A percentile compares a stretch with the other conserved stretches of the same genome.
Evolutionary conservation across 1,139 yeast species (phyloP).

Genomic region (Citeromyces hawaiiensis): DNA sequence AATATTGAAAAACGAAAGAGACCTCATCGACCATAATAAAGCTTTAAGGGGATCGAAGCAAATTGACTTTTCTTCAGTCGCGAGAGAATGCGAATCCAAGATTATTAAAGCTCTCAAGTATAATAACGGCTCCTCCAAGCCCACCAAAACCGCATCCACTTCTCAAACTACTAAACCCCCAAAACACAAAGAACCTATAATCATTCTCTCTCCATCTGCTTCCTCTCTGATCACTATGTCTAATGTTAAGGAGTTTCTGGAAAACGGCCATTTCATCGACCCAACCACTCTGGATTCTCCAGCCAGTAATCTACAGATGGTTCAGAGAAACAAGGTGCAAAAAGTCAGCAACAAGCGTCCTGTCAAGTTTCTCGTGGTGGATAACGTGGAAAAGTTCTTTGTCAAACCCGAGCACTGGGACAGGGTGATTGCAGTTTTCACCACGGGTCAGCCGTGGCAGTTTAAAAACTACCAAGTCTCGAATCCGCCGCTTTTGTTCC

Average conservation of each 20-base stretch:
- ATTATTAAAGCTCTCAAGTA: conserved; percentile 43
- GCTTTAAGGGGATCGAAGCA: conserved; percentile 68
- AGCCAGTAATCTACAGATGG: conserved; percentile 29
- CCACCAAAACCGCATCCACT: conserved; percentile 6
- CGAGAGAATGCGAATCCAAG: conserved; percentile 55
- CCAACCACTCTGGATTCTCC: conserved; percentile 27
- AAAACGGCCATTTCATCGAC: conserved; percentile 58
- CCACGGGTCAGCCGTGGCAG: conserved; percentile 98
- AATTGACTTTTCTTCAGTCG: conserved; percentile 60
- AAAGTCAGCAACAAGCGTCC: conserved; percentile 24
- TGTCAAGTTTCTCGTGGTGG: conserved; percentile 67
- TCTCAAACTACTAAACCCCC: conserved; percentile 11
- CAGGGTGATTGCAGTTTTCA: conserved; percentile 87
- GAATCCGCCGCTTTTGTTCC: conserved; percentile 71
- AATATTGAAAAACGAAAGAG: conserved; percentile 47
- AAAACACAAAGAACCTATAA: conserved; percentile 65
- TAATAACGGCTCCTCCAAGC: conserved; percentile 11
- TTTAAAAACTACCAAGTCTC: conserved; percentile 77
- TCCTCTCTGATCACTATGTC: conserved; percentile 74
- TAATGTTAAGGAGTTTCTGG: conserved; percentile 74
- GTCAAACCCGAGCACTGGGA: conserved; percentile 96
- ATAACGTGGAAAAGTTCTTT: conserved; percentile 80
- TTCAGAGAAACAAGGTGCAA: conserved; percentile 43
- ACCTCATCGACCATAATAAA: conserved; percentile 64
- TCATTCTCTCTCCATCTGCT: conserved; percentile 87